phyloP scores from a whole-genome alignment of 768 basidiomycete genomes.

The Naganishia vishniacii region DNA sequence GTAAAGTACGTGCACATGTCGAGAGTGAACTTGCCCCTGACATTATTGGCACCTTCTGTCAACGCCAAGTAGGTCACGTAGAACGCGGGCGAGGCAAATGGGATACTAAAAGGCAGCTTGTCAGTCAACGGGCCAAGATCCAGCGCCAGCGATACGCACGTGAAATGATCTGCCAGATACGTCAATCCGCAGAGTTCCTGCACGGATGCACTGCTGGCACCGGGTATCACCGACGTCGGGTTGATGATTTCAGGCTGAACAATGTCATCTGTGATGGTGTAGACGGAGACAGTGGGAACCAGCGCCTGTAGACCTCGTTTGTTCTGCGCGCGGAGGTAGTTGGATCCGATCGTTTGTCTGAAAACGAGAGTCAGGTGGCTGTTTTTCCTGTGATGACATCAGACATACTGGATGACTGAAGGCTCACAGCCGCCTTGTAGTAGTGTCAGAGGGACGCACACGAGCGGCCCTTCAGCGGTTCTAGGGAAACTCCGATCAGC shows the following conservation, averaged over 20 bases:
- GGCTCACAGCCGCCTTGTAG: conserved; percentile 35
- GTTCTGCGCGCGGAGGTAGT: conserved; percentile 39
- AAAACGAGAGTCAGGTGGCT: neutral
- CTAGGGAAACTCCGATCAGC: neutral
- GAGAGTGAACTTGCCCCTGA: conserved; percentile 25
- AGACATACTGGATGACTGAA: conserved; percentile 32
- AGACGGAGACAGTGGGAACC: conserved; percentile 38
- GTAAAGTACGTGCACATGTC: conserved; percentile 28
- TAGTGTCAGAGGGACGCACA: conserved; percentile 25
- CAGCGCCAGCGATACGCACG: neutral
- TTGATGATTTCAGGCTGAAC: conserved; percentile 36
- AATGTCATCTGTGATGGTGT: conserved; percentile 38
- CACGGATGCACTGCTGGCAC: conserved; percentile 26
- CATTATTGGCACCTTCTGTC: conserved; percentile 28
- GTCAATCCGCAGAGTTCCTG: conserved; percentile 32
- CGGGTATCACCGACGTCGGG: conserved; percentile 30
- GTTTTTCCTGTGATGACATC: neutral
- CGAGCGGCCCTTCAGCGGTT: conserved; percentile 31
- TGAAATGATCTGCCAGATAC: conserved; percentile 29
- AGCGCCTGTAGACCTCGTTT: conserved; percentile 30
- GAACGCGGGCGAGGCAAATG: conserved; percentile 37
- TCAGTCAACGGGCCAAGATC: conserved; percentile 1
- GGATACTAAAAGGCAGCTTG: conserved; percentile 30
- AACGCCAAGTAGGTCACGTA: conserved; percentile 35
- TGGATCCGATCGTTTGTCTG: conserved; percentile 33